These are phyloP conservation scores for Leucocoprinus leucothites DNA, from an alignment of 768 basidiomycete genomes.

Conservation along the genomic window DNA sequence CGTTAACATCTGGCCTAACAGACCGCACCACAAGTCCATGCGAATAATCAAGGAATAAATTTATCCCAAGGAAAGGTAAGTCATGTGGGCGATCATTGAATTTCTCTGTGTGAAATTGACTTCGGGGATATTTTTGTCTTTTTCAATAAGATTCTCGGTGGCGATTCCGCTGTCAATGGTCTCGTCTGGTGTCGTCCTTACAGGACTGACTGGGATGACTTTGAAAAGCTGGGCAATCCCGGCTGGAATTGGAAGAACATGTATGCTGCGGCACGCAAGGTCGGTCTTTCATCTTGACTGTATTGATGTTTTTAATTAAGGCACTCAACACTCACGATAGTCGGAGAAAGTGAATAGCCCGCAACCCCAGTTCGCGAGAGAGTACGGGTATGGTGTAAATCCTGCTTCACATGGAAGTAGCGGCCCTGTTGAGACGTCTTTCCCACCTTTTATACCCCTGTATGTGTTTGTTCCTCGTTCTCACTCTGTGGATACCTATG, in stretches of 20 bases:
- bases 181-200: conserved; percentile 36
- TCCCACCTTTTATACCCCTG: conserved; percentile 29
- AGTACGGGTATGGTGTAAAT: conserved; percentile 23
- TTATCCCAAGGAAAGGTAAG: conserved; percentile 64
- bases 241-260: conserved; percentile 54
- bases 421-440: conserved; percentile 42
- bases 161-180: conserved; percentile 67
- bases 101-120: not conserved
- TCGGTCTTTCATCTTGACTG: not conserved
- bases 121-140: not conserved
- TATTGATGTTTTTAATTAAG: conserved; percentile 15
- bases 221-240: conserved; percentile 49
- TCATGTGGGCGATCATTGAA: not conserved
- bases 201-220: conserved; percentile 25
- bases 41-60: conserved; percentile 36
- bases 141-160: conserved; percentile 53
- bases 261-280: conserved; percentile 31
- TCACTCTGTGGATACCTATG: not conserved
- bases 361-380: conserved; percentile 21
- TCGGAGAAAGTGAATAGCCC: conserved; percentile 26
- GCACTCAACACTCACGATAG: conserved; percentile 17
- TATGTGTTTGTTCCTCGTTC: conserved; percentile 11
- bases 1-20: conserved; percentile 8
- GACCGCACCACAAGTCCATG: conserved; percentile 44
- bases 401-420: conserved; percentile 35